Base-by-base conservation (phyloP, 192 early-diverging fungal species). In the Coemansia sp. region DNA sequence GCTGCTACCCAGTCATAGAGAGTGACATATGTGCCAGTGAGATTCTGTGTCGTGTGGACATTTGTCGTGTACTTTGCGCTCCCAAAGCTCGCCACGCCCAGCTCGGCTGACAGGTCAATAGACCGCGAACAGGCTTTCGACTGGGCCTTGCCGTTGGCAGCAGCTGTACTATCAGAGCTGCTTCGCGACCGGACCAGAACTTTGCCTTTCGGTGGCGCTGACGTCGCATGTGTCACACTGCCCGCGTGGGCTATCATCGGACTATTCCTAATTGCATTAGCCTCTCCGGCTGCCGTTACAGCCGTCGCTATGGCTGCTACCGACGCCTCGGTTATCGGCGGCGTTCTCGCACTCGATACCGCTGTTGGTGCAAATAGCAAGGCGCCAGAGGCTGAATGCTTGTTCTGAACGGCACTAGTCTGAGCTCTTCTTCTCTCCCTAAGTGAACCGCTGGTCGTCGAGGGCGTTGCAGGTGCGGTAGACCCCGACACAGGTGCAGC, bases 41-140 rank as follows among this genome's bases (percentile, higher is more conserved):
- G 72, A 11, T 65, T 85, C 70, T 85, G 83, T 18, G 78, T 85
- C 9, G 79, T 75, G 36, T 85, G 83, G 50, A 80, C 83, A 31
- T 85, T 85, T 5, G 72, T 71, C 18, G 81, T 84, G 62, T 84
- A 76, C 18, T 71, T 70, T n/a, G 76, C 71, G 41, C 81, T 84
- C 31, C 81, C 81, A 76, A 84, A 84, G 61, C 76, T 70, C 5
- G 76, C 81, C n/a, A 73, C 76, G 29, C 81, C 81, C 36, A 84
- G 46, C 7, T 71, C 64, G 20, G 69, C 68, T 38, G 75, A 86
- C 79, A 65, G 79, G 68, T 77, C 81, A 55, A 68, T 61, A 61
- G 39, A 33, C 18, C 5, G 58, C 36, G 16, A 38, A 33, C 33
- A 18, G 16, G 58, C 4, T 22, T 46, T 38, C 39, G 15, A 31